Percentiles rank a stretch among this genome's conserved stretches.
Evolutionary conservation across 2,329 filamentous ascomycete species (phyloP).

Genomic region (Aureobasidium sp.): DNA sequence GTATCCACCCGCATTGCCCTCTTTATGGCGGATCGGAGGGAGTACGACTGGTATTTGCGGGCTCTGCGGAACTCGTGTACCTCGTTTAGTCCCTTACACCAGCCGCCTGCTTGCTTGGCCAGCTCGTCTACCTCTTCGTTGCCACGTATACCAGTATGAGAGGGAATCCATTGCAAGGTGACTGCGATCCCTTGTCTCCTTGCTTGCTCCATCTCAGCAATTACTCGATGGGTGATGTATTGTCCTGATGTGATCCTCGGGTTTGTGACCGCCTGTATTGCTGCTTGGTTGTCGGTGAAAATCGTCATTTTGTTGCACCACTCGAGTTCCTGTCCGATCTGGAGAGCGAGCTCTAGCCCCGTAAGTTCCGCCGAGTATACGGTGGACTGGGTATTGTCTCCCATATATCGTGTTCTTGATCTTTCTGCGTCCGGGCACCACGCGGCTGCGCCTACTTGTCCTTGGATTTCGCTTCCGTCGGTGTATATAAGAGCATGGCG

Average conservation of each 20-base stretch:
- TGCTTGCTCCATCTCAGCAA: neutral
- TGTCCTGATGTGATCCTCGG: neutral
- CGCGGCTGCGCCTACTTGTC: neutral
- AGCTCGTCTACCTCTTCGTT: neutral
- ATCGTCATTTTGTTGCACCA: neutral
- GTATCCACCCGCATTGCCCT: neutral
- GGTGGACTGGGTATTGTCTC: neutral
- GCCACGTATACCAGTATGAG: neutral
- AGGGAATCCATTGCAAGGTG: neutral
- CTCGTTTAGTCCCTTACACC: neutral
- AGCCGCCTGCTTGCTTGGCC: neutral
- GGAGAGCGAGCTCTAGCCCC: conserved; percentile 1
- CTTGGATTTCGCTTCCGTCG: neutral
- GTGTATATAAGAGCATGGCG: neutral
- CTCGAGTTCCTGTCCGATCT: conserved; percentile 4
- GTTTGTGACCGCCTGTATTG: conserved; percentile 1
- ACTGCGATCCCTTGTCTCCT: neutral
- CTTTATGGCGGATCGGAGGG: neutral
- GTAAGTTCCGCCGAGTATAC: neutral
- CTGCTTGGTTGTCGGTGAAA: neutral
- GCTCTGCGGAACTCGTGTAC: neutral
- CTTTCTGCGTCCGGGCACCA: neutral
- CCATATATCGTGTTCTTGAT: neutral
- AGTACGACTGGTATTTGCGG: neutral
- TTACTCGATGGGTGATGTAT: neutral